Evolutionary conservation across 1,139 yeast species (phyloP), one percentile per base, ranked within the genome.

Genomic region (Pichia kudriavzevii): DNA sequence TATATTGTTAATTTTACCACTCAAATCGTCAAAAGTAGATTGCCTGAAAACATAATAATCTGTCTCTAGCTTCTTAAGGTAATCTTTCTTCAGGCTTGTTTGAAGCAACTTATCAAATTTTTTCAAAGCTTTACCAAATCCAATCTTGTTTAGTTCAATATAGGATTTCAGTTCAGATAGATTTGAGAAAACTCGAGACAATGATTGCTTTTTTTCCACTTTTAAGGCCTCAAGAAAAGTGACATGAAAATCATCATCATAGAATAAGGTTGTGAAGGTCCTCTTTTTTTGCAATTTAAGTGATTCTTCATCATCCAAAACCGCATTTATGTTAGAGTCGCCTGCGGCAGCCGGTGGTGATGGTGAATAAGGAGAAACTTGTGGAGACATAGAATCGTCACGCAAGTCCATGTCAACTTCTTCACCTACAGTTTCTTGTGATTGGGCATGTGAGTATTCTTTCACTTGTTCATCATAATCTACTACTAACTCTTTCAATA

Each of bases 61-160:
- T 1, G 29, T 22, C 43, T 46, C 46, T 52, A 67, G 33, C 37
- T 57, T 46, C 16, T 55, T 46, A 41, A 76, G 64, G 35, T 75
- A 78, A 23, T 64, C 67, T 16, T 61, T 59, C 48, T 77, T 77
- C 39, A 83, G 62, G 25, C 70, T 58, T 30, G 82, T 73, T 43
- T 72, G 71, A 48, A 87, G 65, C 14, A 83, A 78, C 55, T 88
- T 88, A 59, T 88, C 95, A 56, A 83, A 88, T 61, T 88, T 88
- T 56, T 88, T 88, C 47, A 87, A 67, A 32, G 87, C 88, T 59
- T 88, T 88, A 30, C 82, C 72, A 60, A 88, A 84, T 6, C 96
- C 97, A 22, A 94, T 83, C 46, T 70, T 71, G 64, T 88, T 88
- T 48, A 88, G 66, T 51, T 85, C 94, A 35, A 82, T 67, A 55